Evolutionary conservation across 176 grass and related monocot species (phyloP).

Genomic region (Otatea glauca): DNA sequence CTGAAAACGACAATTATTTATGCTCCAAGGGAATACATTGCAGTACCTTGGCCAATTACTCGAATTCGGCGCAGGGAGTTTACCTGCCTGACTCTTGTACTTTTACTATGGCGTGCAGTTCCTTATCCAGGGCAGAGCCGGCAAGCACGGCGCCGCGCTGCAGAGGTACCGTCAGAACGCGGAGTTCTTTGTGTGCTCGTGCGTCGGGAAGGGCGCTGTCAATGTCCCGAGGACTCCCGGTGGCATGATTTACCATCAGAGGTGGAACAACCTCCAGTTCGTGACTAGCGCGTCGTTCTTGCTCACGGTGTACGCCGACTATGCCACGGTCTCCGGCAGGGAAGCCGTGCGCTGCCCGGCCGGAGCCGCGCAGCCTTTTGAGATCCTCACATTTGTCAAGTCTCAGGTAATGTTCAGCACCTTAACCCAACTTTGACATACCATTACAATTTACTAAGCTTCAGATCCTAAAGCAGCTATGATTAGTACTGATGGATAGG

Average conservation of each 20-base stretch:
- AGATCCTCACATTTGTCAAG: conserved; percentile 73
- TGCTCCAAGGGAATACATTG: no score
- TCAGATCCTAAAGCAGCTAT: no score
- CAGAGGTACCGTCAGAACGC: conserved; percentile 81
- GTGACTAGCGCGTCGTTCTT: conserved; percentile 84
- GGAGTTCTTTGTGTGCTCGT: conserved; percentile 88
- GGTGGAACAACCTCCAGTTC: conserved; percentile 99
- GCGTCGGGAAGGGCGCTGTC: conserved; percentile 63
- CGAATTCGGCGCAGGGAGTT: not conserved
- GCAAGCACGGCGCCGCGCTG: conserved; percentile 56
- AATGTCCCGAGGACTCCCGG: conserved; percentile 80
- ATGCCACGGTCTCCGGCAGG: conserved; percentile 41
- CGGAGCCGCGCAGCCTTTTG: conserved; percentile 48
- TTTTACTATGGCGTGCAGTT: conserved; percentile 47
- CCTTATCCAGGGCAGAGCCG: conserved; percentile 63
- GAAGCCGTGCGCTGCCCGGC: conserved; percentile 53
- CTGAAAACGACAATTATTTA: no score
- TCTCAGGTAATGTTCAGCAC: conserved; percentile 51
- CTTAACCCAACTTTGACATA: no score
- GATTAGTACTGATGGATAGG: no score
- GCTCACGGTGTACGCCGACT: conserved; percentile 84
- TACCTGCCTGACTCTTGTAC: not conserved
- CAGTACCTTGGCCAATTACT: not conserved
- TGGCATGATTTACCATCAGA: conserved; percentile 79
- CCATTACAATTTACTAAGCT: no score